A percentile compares a stretch with the other conserved stretches of the same genome.
Evolutionary conservation across 257 asterid species (phyloP).

Genomic region (Penstemon newberryi): DNA sequence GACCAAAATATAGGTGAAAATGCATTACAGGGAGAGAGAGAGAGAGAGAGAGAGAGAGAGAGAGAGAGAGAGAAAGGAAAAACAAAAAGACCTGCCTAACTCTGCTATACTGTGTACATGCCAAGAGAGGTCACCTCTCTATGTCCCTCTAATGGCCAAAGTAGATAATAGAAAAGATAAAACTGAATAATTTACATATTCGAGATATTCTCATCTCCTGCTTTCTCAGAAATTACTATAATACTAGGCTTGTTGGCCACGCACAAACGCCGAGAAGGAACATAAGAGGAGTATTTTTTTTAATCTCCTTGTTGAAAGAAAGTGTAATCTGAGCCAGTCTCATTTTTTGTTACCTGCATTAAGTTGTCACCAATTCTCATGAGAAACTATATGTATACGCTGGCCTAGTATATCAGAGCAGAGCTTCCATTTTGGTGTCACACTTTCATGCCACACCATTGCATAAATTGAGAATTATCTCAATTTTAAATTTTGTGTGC

Average conservation of each 20-base stretch:
- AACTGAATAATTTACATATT: conserved; percentile 34
- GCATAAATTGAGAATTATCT: neutral
- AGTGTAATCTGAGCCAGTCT: conserved; percentile 66
- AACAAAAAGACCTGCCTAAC: conserved; percentile 9
- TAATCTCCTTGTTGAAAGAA: conserved; percentile 76
- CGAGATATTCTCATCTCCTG: conserved; percentile 26
- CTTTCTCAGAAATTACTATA: conserved; percentile 23
- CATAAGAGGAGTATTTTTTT: conserved; percentile 14
- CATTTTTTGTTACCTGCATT: conserved; percentile 73
- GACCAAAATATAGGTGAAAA: no score
- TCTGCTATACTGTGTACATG: conserved; percentile 31
- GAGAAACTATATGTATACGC: conserved; percentile 5
- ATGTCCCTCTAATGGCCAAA: conserved; percentile 18
- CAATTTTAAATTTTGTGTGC: neutral
- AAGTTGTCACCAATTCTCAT: conserved; percentile 16
- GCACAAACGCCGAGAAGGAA: conserved; percentile 21
- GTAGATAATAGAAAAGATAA: conserved; percentile 4
- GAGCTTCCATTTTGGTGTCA: neutral
- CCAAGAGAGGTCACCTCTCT: conserved; percentile 21
- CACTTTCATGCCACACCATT: neutral
- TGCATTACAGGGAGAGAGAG: no score
- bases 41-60: no score
- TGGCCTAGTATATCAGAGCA: neutral
- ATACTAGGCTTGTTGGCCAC: conserved; percentile 7
- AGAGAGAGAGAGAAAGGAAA: neutral